phyloP scores from a whole-genome alignment of 208 protist genomes.

The Kentomonas sorsogonicus region DNA sequence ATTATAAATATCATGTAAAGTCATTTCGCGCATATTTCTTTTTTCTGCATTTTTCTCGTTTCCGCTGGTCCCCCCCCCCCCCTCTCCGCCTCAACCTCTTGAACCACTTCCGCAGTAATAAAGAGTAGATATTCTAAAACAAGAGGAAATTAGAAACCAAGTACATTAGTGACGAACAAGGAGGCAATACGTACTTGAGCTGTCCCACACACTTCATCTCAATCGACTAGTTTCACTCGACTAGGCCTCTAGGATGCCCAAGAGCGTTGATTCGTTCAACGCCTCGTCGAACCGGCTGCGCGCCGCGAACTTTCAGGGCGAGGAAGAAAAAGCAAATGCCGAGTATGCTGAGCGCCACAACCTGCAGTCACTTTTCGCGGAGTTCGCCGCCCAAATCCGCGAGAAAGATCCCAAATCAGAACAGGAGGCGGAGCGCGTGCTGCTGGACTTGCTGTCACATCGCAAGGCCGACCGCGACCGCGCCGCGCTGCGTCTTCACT shows the following conservation, averaged over 20 bases:
- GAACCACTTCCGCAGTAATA: too few relatives aligned
- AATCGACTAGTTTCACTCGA: too few relatives aligned
- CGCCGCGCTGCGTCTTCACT: conserved; percentile 68
- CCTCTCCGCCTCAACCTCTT: too few relatives aligned
- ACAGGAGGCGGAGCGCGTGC: conserved; percentile 59
- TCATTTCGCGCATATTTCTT: background rate
- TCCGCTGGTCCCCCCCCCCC: too few relatives aligned
- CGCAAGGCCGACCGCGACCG: conserved; percentile 73
- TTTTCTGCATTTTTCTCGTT: background rate
- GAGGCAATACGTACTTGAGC: too few relatives aligned
- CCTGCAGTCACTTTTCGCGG: conserved; percentile 61
- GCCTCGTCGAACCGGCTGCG: conserved; percentile 56
- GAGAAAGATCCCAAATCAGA: conserved; percentile 78
- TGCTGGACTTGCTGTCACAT: conserved; percentile 73
- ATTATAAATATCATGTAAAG: too few relatives aligned
- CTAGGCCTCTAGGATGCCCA: conserved; percentile 25
- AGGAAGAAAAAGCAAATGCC: conserved; percentile 63
- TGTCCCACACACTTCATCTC: too few relatives aligned
- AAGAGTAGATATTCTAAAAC: too few relatives aligned
- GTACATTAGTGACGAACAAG: too few relatives aligned
- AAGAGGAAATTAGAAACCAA: too few relatives aligned
- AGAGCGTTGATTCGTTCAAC: conserved; percentile 50
- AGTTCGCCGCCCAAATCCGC: conserved; percentile 64
- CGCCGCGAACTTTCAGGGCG: conserved; percentile 54
- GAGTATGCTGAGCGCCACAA: conserved; percentile 79